Percentiles rank a stretch among this genome's conserved stretches.
Evolutionary conservation across 2,329 filamentous ascomycete species (phyloP).

Genomic region (Harringtonia aguacate): DNA sequence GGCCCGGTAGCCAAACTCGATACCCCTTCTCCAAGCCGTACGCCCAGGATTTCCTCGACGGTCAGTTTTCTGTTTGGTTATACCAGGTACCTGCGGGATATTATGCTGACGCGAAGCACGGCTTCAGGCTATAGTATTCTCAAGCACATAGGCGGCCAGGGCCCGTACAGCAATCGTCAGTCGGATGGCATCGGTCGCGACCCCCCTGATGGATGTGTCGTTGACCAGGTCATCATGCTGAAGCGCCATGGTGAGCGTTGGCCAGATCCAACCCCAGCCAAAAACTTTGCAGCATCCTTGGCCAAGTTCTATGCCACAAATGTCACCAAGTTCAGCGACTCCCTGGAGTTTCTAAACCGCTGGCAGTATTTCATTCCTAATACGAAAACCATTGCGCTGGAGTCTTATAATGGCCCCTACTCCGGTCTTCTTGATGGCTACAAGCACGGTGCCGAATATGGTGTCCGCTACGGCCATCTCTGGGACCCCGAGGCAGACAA

Average conservation of each 20-base stretch:
- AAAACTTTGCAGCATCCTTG: slow-evolving; percentile 4
- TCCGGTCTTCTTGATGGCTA: slow-evolving; percentile 10
- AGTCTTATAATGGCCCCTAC: slow-evolving; percentile 9
- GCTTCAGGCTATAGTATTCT: slow-evolving; percentile 6
- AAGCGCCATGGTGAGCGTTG: slow-evolving; percentile 52
- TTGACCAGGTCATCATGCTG: slow-evolving; percentile 50
- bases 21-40: slow-evolving; percentile 6
- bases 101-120: neutral
- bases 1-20: slow-evolving; percentile 5
- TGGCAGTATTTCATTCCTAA: slow-evolving; percentile 8
- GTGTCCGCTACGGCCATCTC: slow-evolving; percentile 10
- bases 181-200: slow-evolving; percentile 37
- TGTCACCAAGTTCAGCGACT: neutral
- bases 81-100: too few species aligned
- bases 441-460: slow-evolving; percentile 9
- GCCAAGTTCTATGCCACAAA: slow-evolving; percentile 5
- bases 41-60: slow-evolving; percentile 8
- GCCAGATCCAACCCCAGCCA: slow-evolving; percentile 42
- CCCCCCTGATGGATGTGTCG: slow-evolving; percentile 42
- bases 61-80: too few species aligned
- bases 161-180: slow-evolving; percentile 9
- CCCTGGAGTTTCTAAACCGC: slow-evolving; percentile 7
- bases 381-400: slow-evolving; percentile 4
- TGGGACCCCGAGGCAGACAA: slow-evolving; percentile 8
- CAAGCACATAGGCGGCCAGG: slow-evolving; percentile 9